Evolutionary conservation across 1,284 basidiomycete species (phyloP).

Genomic region (Fistulina hepatica): DNA sequence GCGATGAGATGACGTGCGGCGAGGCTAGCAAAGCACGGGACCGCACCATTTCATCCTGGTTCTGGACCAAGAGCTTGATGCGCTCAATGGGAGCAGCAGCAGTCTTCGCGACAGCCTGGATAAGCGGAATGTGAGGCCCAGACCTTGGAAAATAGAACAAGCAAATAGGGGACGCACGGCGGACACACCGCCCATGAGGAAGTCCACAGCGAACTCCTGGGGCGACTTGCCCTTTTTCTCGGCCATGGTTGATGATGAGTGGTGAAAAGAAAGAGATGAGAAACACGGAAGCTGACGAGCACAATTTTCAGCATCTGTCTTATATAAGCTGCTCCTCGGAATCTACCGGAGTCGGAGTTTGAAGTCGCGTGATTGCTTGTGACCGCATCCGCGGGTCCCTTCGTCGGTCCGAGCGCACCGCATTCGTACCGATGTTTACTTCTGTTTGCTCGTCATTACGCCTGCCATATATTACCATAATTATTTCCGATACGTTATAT

Average conservation of each 20-base stretch:
- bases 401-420: no score
- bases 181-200: conserved; percentile 89
- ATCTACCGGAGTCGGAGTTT: no score
- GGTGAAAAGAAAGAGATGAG: conserved; percentile 24
- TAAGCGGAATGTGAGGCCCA: conserved; percentile 13
- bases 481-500: no score
- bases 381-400: no score
- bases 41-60: conserved; percentile 88
- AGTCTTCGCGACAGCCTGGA: conserved; percentile 91
- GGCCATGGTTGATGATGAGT: conserved; percentile 58
- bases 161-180: conserved; percentile 46
- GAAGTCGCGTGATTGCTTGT: no score
- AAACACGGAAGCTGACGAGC: no score
- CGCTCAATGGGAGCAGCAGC: conserved; percentile 98
- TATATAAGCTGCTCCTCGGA: no score
- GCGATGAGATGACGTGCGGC: conserved; percentile 16
- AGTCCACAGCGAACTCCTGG: conserved; percentile 80
- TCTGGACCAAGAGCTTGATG: conserved; percentile 96
- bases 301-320: no score
- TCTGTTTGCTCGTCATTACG: no score
- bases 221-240: conserved; percentile 73
- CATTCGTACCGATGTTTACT: no score
- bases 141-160: conserved; percentile 1
- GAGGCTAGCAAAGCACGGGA: conserved; percentile 4
- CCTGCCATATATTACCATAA: no score